A percentile compares a stretch with the other conserved stretches of the same genome.
These are phyloP conservation scores for Paecilomyces dactylethromorphus DNA, from an alignment of 2,329 filamentous ascomycete species.

Conservation along the genomic window DNA sequence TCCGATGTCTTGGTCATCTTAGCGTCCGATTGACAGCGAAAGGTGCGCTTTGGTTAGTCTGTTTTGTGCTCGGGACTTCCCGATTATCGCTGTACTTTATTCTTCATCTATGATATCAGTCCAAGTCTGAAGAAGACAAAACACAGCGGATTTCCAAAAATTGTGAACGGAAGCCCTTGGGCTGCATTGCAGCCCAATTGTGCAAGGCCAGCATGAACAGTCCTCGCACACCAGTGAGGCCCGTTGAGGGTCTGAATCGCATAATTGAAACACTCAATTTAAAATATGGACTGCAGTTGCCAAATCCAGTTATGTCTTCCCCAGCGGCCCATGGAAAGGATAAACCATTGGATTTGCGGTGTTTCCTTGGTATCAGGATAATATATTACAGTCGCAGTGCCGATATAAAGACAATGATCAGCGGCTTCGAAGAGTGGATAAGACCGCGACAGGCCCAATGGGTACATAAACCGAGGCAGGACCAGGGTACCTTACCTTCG, in stretches of 20 bases:
- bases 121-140: background rate
- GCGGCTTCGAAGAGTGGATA: conserved; percentile 26
- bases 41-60: background rate
- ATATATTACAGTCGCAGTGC: conserved; percentile 22
- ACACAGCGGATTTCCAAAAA: background rate
- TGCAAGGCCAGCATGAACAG: background rate
- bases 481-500: conserved; percentile 17
- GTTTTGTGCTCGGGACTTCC: background rate
- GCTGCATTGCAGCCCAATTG: background rate
- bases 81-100: background rate
- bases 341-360: conserved; percentile 14
- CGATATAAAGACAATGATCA: conserved; percentile 17
- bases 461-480: conserved; percentile 20
- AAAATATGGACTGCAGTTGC: conserved; percentile 27
- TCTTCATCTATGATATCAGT: background rate
- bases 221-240: conserved; percentile 15
- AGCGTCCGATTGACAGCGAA: background rate
- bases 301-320: conserved; percentile 14
- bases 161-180: background rate
- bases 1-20: background rate
- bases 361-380: conserved; percentile 19
- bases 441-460: conserved; percentile 11
- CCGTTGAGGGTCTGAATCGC: conserved; percentile 15
- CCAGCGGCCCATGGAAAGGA: conserved; percentile 10
- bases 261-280: conserved; percentile 28